phyloP scores from a whole-genome alignment of 371 early-diverging fungal species.

The Syncephalastrum contaminatum region DNA sequence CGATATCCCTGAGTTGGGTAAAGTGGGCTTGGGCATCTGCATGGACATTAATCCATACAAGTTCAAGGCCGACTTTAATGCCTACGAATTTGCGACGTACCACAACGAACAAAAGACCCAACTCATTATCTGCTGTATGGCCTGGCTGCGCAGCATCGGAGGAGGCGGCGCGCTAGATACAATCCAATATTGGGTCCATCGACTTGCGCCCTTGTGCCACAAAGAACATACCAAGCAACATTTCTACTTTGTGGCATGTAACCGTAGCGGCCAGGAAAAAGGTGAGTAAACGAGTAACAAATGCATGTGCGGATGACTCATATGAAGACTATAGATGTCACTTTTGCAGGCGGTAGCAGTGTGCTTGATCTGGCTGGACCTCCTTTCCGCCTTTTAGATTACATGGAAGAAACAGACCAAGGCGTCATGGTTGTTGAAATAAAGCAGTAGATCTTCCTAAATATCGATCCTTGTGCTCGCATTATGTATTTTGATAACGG shows the following conservation, averaged over 20 bases:
- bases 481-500: too few relatives aligned
- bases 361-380: slow-evolving; percentile 39
- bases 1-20: slow-evolving; percentile 43
- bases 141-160: slow-evolving; percentile 58
- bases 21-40: slow-evolving; percentile 76
- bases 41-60: slow-evolving; percentile 83
- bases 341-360: slow-evolving; percentile 59
- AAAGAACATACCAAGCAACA: background rate
- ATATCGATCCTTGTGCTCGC: too few relatives aligned
- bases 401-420: slow-evolving; percentile 27
- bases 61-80: slow-evolving; percentile 62
- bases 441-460: background rate
- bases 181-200: slow-evolving; percentile 61
- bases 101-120: slow-evolving; percentile 47
- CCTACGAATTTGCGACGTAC: slow-evolving; percentile 70
- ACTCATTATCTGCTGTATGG: slow-evolving; percentile 65
- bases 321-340: slow-evolving; percentile 16
- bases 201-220: slow-evolving; percentile 48
- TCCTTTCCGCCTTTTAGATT: slow-evolving; percentile 25
- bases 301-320: background rate
- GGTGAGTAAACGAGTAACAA: slow-evolving; percentile 10
- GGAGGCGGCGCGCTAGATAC: slow-evolving; percentile 20
- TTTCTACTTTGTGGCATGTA: slow-evolving; percentile 54
- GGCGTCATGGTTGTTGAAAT: slow-evolving; percentile 43
- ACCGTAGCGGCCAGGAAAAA: slow-evolving; percentile 67